Evolutionary conservation across 2,329 filamentous ascomycete species (phyloP).

Genomic region (Monilinia polystroma): DNA sequence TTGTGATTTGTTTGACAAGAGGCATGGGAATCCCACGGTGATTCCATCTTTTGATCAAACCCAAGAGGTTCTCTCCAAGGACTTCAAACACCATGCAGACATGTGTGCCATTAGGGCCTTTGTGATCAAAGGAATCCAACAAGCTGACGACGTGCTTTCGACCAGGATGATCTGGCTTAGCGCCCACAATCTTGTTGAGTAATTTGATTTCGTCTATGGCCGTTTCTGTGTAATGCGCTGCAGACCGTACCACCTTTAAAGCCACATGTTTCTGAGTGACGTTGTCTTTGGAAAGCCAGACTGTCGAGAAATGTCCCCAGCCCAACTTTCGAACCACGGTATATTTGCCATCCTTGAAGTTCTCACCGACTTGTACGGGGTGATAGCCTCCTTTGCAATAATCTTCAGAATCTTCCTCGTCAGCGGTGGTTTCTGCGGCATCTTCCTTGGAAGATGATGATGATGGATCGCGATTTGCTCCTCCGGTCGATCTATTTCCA

Average conservation of each 20-base stretch:
- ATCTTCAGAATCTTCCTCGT: conserved; percentile 98
- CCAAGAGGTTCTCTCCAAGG: conserved; percentile 88
- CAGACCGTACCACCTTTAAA: conserved; percentile 94
- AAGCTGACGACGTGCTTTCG: conserved; percentile 94
- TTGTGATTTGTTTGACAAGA: conserved; percentile 97
- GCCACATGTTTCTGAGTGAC: conserved; percentile 90
- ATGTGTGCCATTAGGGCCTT: conserved; percentile 92
- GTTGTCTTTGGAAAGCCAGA: conserved; percentile 83
- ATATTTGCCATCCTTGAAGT: conserved; percentile 97
- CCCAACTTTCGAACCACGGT: conserved; percentile 94
- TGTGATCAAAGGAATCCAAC: conserved; percentile 95
- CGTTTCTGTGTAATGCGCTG: conserved; percentile 97
- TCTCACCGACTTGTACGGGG: conserved; percentile 88
- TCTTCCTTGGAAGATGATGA: conserved; percentile 75
- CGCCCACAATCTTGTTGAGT: conserved; percentile 92
- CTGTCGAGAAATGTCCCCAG: conserved; percentile 99
- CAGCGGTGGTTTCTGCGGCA: conserved; percentile 84
- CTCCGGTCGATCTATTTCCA: conserved; percentile 36
- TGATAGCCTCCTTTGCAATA: conserved; percentile 99
- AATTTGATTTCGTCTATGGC: conserved; percentile 99
- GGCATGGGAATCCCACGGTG: conserved; percentile 95
- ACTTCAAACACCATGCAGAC: conserved; percentile 99
- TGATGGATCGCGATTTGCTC: conserved; percentile 50
- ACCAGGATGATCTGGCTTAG: conserved; percentile 91
- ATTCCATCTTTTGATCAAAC: conserved; percentile 97